Evolutionary conservation across 2,329 filamentous ascomycete species (phyloP), one percentile per base, ranked within the genome.

Genomic region (Simplicillium aogashimaense): DNA sequence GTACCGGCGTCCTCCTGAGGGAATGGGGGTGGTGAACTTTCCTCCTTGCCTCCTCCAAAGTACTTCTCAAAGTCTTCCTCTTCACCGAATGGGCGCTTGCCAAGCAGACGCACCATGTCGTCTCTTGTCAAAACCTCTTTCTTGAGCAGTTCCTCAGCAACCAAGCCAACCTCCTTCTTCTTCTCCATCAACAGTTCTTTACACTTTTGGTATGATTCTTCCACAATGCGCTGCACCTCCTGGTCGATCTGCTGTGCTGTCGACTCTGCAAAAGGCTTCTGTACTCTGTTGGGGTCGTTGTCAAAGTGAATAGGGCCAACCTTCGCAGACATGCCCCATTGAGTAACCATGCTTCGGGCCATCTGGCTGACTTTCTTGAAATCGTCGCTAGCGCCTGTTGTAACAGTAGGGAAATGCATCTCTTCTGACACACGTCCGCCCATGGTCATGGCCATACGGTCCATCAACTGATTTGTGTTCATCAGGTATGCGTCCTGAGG

Each of bases 391-490:
- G 90, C 92, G 42, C 92, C 92, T 36, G 86, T 92, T 2, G 92
- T 98, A 15, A 98, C 92, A 0, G 88, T 94, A 29, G 92, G 83
- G 64, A 98, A 98, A 66, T 98, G 90, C 7, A 98, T 68, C 63
- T 98, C 92, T 65, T 98, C 92, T 15, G 84, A 92, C 17, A 98
- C 85, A 49, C 92, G 87, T 2, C 92, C 92, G 51, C 89, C 92
- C 41, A 98, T 81, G 3, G 90, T 95, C 92, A 98, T 98, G 48
- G 92, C 92, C 92, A 98, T 98, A 51, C 92, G 88, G 61, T 98
- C 92, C 86, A 97, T 95, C 33, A 98, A 73, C 65, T 98, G 92
- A 58, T 89, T 82, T 47, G 86, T 82, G 56, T 83, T 95, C 89
- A 98, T 92, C 47, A 98, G 76, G 61, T 97, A 97, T 8, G 86